Evolutionary conservation across 2,329 filamentous ascomycete genomes (phyloP).

Genomic region (Colletotrichum sp.): DNA sequence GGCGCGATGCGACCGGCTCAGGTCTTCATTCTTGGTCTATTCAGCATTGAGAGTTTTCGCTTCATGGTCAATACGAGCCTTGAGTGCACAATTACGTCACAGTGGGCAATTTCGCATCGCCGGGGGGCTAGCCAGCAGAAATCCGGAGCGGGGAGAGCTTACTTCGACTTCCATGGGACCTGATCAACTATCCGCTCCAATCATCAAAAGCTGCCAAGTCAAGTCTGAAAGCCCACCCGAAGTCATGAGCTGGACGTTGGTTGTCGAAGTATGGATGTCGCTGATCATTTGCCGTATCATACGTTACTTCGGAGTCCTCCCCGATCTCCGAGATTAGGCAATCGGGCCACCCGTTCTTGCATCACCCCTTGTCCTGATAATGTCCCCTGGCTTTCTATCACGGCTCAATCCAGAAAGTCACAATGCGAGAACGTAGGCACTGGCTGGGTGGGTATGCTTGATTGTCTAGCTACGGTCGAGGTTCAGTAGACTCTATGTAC

Average conservation of each 20-base stretch:
- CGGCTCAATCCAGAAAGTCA: neutral
- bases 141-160: neutral
- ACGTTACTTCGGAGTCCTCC: neutral
- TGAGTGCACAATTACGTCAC: neutral
- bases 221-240: neutral
- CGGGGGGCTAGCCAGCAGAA: neutral
- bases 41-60: neutral
- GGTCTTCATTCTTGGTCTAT: neutral
- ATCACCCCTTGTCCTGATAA: neutral
- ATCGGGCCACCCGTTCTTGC: neutral
- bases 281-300: neutral
- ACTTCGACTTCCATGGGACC: neutral
- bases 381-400: neutral
- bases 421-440: neutral
- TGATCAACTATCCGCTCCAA: neutral
- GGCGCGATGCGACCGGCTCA: neutral
- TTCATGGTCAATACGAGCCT: neutral
- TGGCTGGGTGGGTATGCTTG: neutral
- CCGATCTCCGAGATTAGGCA: neutral
- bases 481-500: neutral
- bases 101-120: neutral
- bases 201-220: neutral
- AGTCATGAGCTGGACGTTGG: accelerated
- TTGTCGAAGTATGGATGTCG: neutral
- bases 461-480: neutral